Base-by-base conservation (phyloP, 352 stramenopile genomes). In the Phytophthora multivora region DNA sequence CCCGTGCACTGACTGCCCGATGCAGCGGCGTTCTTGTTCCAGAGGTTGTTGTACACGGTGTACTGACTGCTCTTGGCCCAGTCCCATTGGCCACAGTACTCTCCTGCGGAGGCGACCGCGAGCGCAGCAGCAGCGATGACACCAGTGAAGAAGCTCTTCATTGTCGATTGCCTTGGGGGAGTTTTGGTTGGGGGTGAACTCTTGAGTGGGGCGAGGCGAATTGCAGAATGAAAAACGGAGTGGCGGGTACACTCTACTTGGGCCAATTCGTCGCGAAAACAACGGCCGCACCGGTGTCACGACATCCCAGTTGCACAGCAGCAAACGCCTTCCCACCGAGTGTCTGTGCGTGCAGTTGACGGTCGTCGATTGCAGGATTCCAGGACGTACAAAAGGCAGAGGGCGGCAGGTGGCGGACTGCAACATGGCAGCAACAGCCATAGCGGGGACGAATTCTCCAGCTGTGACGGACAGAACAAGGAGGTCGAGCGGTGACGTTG, bases 31-130 rank as follows among this genome's bases (percentile, higher is more conserved):
- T 59, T 61, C 54, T 61, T 59, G 59, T 73, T 73, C 73, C 73
- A 81, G n/a, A 81, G 58, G 51, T 81, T 67, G 66, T 81, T 81
- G 69, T 81, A 81, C 26, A 81, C 51, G 26, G 74, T 81, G 69
- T 72, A 81, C 36, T 76, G 70, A 25, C 51, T 66, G 26, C 58
- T 57, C 23, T 66, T 71, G 19, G 48, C 41, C 19, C 47, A 63
- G 43, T 66, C 73, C 73, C 73, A 81, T 51, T 81, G 73, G 23
- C 66, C 73, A 38, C 61, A 69, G 48, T 61, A 70, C 15, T 65
- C 54, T 16, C 47, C 49, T 1, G 61, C 54, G 23, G 54, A 70
- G 15, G 55, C 47, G 30, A 65, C 15, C 7, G 61, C 41, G 15
- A 65, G n/a, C 13, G 54, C 46, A 30, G 54, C 40, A 51, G 61